Evolutionary conservation across 2,329 filamentous ascomycete genomes (phyloP), one percentile per base, ranked within the genome.

Genomic region (Aspergillus nomiae): DNA sequence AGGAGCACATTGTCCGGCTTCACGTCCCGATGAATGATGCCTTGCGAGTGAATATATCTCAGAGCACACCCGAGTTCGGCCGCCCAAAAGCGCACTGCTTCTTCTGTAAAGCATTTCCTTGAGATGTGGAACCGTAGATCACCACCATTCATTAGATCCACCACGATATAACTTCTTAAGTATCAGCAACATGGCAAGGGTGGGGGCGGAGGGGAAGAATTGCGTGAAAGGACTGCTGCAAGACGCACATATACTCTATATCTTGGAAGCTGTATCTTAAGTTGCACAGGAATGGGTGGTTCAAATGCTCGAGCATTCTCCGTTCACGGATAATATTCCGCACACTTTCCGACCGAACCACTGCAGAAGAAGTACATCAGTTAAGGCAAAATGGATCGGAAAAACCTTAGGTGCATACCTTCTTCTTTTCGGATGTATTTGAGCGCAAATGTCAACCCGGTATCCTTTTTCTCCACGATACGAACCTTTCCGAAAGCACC

Each of bases 401-500:
- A 8, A n/a, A 53, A 12, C 34, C 14, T 19, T 5, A 36, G 67
- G 66, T 60, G 24, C 56, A 50, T 65, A 75, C 93, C 92, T 87
- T 98, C 94, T 90, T 98, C 94, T 86, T 97, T 98, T 70, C 94
- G 89, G 68, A 98, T 98, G 79, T 98, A 98, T 80, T 99, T 99
- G 68, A 99, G 85, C 51, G 95, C 95, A 79, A 99, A 99, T 3
- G 94, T 94, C 72, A 98, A 82, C 61, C 89, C 90, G 1, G 93
- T 97, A 76, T 99, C 95, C 81, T 98, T 98, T 70, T 94, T 89
- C 84, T 99, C 95, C 75, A 99, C 95, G 70, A 99, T 99, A 74
- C 95, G 91, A 65, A 99, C 95, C 81, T 99, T 99, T 74, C 95
- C 95, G 83, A 99, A 99, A 62, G 95, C 95, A 73, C 95, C 95